Base-by-base conservation (phyloP, 805 yeast genomes). In the Wickerhamiella lipophila region DNA sequence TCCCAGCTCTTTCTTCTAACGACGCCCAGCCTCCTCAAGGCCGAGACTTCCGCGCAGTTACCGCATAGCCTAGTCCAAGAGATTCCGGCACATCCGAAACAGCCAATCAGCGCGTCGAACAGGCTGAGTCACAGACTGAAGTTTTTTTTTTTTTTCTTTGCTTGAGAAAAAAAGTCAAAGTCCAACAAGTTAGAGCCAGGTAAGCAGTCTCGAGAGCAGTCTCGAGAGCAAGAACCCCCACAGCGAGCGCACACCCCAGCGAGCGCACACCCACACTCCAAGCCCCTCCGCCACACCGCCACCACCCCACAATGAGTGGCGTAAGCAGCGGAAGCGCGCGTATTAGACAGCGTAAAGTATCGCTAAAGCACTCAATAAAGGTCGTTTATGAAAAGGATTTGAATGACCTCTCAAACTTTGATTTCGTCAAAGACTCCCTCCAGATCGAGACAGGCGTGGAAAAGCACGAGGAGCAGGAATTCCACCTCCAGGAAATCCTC, bases 401-500 rank as follows among this genome's bases (percentile, higher is more conserved):
- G 46, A 89, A 95, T 0, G 83, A 83, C 55, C 62, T 80, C 41
- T 95, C 87, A 53, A 75, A 79, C 22, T 11, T 45, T 16, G 83
- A 78, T 49, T 83, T 77, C 36, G 94, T 83, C 63, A 77, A 97
- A 39, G 96, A 89, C 54, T 67, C 84, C 26, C 86, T 85, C 58
- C 85, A 86, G 53, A 76, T 92, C 40, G 98, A 92, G 59, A 89
- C 97, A 6, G 98, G 98, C 66, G 98, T 92, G 38, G 98, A 92
- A 60, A 92, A 92, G 63, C 86, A 83, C 56, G 98, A 92, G 65
- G 98, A 92, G 65, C 95, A 86, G 54, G 98, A 92, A 64, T 92
- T 84, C 38, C 98, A 92, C 75, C 72, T 92, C 53, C 95, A 89
- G 63, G 85, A 82, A 54, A 96, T 88, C 45, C 81, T 92, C 55